Evolutionary conservation across 2,329 filamentous ascomycete species (phyloP).

Genomic region (Monosporascus sp.): DNA sequence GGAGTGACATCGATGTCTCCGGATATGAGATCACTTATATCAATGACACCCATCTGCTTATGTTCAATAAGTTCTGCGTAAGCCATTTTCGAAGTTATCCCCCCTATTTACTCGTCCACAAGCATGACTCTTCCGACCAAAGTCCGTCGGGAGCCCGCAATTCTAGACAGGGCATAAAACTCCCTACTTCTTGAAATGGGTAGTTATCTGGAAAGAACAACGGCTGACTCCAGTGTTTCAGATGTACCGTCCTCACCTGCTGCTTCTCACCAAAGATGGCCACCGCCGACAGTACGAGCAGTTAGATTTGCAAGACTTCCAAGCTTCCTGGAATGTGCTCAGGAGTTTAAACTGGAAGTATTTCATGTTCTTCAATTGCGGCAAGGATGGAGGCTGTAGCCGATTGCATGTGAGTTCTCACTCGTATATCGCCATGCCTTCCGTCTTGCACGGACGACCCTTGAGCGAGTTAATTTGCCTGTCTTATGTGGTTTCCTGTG

Average conservation of each 20-base stretch:
- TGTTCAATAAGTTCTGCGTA: slow-evolving; percentile 41
- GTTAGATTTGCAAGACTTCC: slow-evolving; percentile 34
- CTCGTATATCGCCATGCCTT: no score
- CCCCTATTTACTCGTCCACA: no score
- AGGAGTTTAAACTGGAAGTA: slow-evolving; percentile 22
- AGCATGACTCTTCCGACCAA: no score
- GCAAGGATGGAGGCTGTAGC: slow-evolving; percentile 30
- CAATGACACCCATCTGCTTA: slow-evolving; percentile 37
- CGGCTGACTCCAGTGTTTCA: no score
- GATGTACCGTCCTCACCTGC: slow-evolving; percentile 40
- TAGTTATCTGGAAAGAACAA: no score
- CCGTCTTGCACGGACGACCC: no score
- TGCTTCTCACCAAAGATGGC: slow-evolving; percentile 42
- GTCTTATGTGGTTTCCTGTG: no score
- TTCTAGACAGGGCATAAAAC: no score
- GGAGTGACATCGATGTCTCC: slow-evolving; percentile 37
- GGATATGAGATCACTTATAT: slow-evolving; percentile 36
- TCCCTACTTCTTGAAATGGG: no score
- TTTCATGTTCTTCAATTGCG: slow-evolving; percentile 43
- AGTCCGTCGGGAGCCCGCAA: no score
- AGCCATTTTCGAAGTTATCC: no score
- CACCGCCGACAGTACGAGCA: slow-evolving; percentile 40
- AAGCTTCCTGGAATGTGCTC: slow-evolving; percentile 30
- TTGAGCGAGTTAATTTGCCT: no score
- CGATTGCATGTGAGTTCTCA: not conserved